Percentiles rank a stretch among this genome's conserved stretches.
These are phyloP conservation scores for Saccharomycopsis amapae DNA, from an alignment of 805 yeast genomes.

Conservation along the genomic window DNA sequence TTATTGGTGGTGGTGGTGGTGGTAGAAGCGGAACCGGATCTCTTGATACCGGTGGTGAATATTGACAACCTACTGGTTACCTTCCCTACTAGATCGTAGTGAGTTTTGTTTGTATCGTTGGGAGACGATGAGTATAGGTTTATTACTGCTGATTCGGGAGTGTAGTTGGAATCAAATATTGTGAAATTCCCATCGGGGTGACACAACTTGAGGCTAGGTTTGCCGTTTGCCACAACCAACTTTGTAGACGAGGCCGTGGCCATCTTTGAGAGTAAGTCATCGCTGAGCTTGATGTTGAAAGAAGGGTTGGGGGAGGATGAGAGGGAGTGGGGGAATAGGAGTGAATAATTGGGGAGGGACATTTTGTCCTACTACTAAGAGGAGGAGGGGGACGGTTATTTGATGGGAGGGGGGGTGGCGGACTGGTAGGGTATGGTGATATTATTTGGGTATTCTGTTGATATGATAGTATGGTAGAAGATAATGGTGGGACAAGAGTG, in stretches of 20 bases:
- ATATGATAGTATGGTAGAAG: no score
- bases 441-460: no score
- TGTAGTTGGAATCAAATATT: conserved; percentile 8
- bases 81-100: conserved; percentile 7
- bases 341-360: not conserved
- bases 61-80: conserved; percentile 12
- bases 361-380: no score
- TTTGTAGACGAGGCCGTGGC: conserved; percentile 3
- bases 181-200: conserved; percentile 11
- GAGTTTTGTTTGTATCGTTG: not conserved
- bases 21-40: conserved; percentile 1
- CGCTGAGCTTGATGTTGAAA: conserved; percentile 18
- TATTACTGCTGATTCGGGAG: conserved; percentile 7
- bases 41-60: conserved; percentile 12
- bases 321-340: not conserved
- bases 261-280: conserved; percentile 13
- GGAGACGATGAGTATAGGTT: conserved; percentile 8
- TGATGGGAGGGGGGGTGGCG: no score
- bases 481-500: no score
- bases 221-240: conserved; percentile 13
- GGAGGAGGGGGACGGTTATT: no score
- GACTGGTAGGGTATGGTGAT: no score
- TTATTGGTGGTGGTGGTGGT: not conserved
- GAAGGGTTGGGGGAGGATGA: conserved; percentile 6
- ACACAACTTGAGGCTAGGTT: conserved; percentile 10